Evolutionary conservation across 495 filamentous ascomycete genomes (phyloP).

Genomic region (Chaetomium cochliodes): DNA sequence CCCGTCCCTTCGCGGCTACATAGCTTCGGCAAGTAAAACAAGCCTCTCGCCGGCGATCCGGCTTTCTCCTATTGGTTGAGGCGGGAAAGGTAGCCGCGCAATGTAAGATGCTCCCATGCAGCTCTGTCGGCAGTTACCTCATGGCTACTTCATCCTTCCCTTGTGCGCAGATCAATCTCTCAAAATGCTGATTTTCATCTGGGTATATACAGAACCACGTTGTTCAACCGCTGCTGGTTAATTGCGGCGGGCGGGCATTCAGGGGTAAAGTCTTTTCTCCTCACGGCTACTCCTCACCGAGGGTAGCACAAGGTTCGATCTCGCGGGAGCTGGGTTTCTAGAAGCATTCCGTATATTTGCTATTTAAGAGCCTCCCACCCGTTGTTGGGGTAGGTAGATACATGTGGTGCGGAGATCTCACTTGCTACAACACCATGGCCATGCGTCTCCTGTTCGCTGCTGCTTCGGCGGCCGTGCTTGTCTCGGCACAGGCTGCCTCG

Average conservation of each 20-base stretch:
- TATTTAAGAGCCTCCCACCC: not conserved
- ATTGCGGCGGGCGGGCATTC: not conserved
- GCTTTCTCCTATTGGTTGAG: not conserved
- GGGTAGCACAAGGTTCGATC: not conserved
- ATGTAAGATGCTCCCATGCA: not conserved
- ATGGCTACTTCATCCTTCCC: not conserved
- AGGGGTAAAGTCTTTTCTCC: constrained; percentile 9
- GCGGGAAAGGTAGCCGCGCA: not conserved
- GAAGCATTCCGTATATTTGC: constrained; percentile 2
- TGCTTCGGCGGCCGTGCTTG: constrained; percentile 14
- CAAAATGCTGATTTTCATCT: not conserved
- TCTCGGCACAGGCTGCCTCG: constrained; percentile 11
- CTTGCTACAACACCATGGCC: constrained; percentile 2
- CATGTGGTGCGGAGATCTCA: not conserved
- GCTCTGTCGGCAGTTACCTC: not conserved
- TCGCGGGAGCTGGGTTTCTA: constrained; percentile 1
- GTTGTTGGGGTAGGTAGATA: not conserved
- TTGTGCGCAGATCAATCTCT: not conserved
- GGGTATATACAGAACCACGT: constrained; percentile 7
- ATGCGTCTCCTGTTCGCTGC: constrained; percentile 3
- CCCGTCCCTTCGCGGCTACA: not conserved
- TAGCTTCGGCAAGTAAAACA: not conserved
- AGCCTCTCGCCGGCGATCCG: not conserved
- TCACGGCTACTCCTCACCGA: constrained; percentile 16
- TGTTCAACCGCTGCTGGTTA: not conserved